These are phyloP conservation scores for Umbellularia californica DNA, from an alignment of 164 flowering plant species.

Conservation along the genomic window DNA sequence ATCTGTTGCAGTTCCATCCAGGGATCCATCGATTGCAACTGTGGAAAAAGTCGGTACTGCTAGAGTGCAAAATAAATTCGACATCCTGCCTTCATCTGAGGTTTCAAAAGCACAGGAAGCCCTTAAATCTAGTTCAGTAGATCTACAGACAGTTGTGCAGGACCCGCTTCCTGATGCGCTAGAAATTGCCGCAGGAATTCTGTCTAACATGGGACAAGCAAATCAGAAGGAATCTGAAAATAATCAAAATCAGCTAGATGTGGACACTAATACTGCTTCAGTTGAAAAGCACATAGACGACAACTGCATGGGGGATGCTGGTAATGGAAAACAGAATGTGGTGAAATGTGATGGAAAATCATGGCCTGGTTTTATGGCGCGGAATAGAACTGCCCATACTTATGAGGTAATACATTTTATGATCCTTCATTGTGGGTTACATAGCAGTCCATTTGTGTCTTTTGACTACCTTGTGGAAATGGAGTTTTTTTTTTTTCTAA, in stretches of 20 bases:
- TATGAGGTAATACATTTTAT: conserved; percentile 36
- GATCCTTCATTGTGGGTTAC: background rate
- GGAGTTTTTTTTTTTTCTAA: background rate
- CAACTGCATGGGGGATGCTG: conserved; percentile 11
- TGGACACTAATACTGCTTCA: conserved; percentile 1
- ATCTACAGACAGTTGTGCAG: conserved; percentile 41
- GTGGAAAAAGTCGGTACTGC: background rate
- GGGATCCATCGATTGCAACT: background rate
- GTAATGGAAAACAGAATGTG: conserved; percentile 1
- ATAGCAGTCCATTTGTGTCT: background rate
- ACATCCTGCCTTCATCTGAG: conserved; percentile 24
- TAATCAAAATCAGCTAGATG: conserved; percentile 14
- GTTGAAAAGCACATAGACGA: conserved; percentile 10
- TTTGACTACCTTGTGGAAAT: background rate
- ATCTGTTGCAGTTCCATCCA: background rate
- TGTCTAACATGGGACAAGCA: conserved; percentile 3
- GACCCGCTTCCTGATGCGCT: conserved; percentile 80
- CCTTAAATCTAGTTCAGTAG: conserved; percentile 41
- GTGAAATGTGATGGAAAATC: conserved; percentile 10
- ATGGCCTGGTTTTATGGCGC: conserved; percentile 42
- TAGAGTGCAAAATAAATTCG: conserved; percentile 11
- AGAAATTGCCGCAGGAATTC: conserved; percentile 29
- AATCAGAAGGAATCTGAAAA: conserved; percentile 9
- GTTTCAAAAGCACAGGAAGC: conserved; percentile 41
- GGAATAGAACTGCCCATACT: conserved; percentile 49